These are phyloP conservation scores for Kodamaea nitidulidarum DNA, from an alignment of 805 yeast species.

Conservation along the genomic window DNA sequence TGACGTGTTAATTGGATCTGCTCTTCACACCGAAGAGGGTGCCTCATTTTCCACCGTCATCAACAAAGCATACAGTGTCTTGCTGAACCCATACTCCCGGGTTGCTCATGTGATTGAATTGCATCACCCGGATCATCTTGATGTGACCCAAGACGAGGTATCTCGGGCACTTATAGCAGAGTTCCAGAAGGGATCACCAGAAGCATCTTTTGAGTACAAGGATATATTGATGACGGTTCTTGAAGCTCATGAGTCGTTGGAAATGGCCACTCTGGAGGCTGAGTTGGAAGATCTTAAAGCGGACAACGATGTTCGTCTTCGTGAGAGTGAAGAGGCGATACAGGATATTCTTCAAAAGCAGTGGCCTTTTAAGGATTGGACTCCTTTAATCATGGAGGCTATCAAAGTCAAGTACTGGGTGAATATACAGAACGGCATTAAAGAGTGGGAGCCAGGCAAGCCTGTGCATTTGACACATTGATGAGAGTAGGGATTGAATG, in stretches of 20 bases:
- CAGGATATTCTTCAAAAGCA: constrained; percentile 40
- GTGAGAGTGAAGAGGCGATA: constrained; percentile 41
- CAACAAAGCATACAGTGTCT: constrained; percentile 72
- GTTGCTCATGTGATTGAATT: constrained; percentile 34
- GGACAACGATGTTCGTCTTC: constrained; percentile 58
- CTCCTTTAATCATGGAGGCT: constrained; percentile 59
- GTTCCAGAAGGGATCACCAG: constrained; percentile 32
- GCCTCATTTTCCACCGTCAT: constrained; percentile 46
- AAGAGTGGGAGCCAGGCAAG: constrained; percentile 74
- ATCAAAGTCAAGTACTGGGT: constrained; percentile 79
- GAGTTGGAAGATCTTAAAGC: constrained; percentile 51
- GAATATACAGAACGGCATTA: constrained; percentile 67
- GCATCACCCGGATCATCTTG: constrained; percentile 39
- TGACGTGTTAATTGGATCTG: constrained; percentile 46
- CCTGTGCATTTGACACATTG: constrained; percentile 63
- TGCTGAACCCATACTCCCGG: constrained; percentile 66
- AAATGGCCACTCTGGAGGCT: constrained; percentile 53
- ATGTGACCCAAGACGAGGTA: constrained; percentile 56
- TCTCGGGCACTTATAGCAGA: constrained; percentile 40
- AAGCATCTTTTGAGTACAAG: constrained; percentile 40
- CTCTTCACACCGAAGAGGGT: constrained; percentile 13
- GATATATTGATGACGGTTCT: constrained; percentile 68
- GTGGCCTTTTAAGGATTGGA: constrained; percentile 40
- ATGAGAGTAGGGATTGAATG: too few relatives aligned
- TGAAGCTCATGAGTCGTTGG: constrained; percentile 81